Base-by-base conservation (phyloP, 768 basidiomycete genomes). In the Tubosaeta brunneosetosa region DNA sequence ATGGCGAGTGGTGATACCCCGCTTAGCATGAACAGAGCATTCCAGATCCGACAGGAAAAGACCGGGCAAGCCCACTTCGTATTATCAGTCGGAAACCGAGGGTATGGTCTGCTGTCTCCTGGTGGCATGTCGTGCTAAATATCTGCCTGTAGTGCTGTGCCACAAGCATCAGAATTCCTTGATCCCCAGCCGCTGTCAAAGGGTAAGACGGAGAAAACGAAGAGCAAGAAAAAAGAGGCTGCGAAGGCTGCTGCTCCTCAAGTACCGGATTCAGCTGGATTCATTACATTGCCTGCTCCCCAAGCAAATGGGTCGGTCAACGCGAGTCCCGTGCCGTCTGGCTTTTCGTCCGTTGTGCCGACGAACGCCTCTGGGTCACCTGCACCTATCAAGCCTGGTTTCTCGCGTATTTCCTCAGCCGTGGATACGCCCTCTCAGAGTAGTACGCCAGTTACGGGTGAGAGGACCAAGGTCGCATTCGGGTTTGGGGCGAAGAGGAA, bases 1-100 rank as follows among this genome's bases (percentile, higher is more conserved):
- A 97, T 97, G 94, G 84, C 80, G 16, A 92, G 92, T 60, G 91
- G 92, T 1, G 97, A 99, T 72, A 97, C 95, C 2, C 94, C 95
- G 3, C 74, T 94, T 49, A 94, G 91, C 64, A 97, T 97, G 90
- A 94, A 86, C 59, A 83, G 78, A 55, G 94, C 94, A 12, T 99
- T 99, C 75, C 87, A 94, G 64, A 83, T 86, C 49, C 78, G 97
- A 51, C 94, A 97, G 66, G 86, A 94, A 70, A 94, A 92, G 74
- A 83, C 90, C 9, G 95, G 97, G 1, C 90, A 94, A 61, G 95
- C 97, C 9, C 94, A 97, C 63, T 98, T 99, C 71, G 89, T 98
- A 16, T 70, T 99, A 53, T 93, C 91, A 1, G 91, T 95, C 36
- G 94, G 94, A 57, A 95, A 93, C 66, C 79, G 90, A 78, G 91